Evolutionary conservation across 2,329 filamentous ascomycete genomes (phyloP).

Genomic region (Didymella lethalis): DNA sequence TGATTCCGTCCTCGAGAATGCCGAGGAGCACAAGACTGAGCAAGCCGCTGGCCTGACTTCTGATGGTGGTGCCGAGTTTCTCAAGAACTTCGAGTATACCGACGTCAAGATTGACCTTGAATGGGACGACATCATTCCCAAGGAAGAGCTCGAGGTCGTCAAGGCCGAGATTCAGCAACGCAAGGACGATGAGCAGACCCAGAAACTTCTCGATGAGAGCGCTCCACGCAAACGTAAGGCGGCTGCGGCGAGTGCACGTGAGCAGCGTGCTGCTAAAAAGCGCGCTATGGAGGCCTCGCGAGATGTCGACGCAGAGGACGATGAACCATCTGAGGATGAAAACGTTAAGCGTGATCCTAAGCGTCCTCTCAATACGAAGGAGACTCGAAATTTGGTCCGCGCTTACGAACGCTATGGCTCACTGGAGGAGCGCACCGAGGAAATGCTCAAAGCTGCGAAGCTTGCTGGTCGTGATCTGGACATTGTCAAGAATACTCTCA

Average conservation of each 20-base stretch:
- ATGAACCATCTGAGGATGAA: slow-evolving; percentile 53
- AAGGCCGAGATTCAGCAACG: slow-evolving; percentile 88
- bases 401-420: slow-evolving; percentile 92
- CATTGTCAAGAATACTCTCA: slow-evolving; percentile 77
- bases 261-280: slow-evolving; percentile 74
- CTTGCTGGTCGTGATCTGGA: slow-evolving; percentile 81
- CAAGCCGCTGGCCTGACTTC: slow-evolving; percentile 93
- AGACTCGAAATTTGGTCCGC: slow-evolving; percentile 88
- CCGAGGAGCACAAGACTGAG: slow-evolving; percentile 95
- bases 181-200: slow-evolving; percentile 82
- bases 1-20: slow-evolving; percentile 94
- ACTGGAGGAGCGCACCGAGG: slow-evolving; percentile 85
- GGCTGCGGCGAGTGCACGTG: slow-evolving; percentile 67
- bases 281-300: slow-evolving; percentile 72
- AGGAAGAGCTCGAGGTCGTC: slow-evolving; percentile 86
- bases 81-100: slow-evolving; percentile 88
- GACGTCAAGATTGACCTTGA: slow-evolving; percentile 96
- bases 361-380: slow-evolving; percentile 89
- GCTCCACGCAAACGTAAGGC: slow-evolving; percentile 77
- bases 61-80: slow-evolving; percentile 95
- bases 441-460: slow-evolving; percentile 86
- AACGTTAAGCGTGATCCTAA: slow-evolving; percentile 75
- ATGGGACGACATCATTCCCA: slow-evolving; percentile 98
- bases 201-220: slow-evolving; percentile 82
- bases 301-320: slow-evolving; percentile 67